Base-by-base conservation (phyloP, 495 filamentous ascomycete genomes). In the Penicillium argentinense region DNA sequence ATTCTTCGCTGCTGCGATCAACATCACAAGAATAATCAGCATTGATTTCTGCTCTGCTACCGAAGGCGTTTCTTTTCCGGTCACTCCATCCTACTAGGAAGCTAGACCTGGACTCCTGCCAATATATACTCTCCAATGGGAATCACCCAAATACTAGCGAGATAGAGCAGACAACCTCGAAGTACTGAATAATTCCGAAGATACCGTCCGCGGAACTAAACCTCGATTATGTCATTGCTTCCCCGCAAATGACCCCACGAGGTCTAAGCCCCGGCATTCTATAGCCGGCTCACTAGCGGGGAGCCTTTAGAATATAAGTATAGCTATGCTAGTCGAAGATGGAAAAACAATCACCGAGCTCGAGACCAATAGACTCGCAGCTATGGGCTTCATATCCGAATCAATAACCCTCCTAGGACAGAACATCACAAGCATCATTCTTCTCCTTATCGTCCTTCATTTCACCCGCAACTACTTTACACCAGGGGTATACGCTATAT, bases 381-480 rank as follows among this genome's bases (percentile, higher is more conserved):
- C 23, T 2, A 54, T 54, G 51, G 44, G 25, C 1, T n/a, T 44
- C 32, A 18, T 54, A 25, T 49, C 51, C 5, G 45, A 49, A 7
- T 30, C 39, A 5, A 24, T 49, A 23, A 27, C 22, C n/a, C 40
- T 49, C 19, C 25, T 34, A 3, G 22, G 8, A 9, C 39, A 49
- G 9, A 33, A 54, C 27, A 17, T 33, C 9, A 21, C 39, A 13
- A 19, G n/a, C 12, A 28, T 53, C 23, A 5, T 53, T 7, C 17
- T 57, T 2, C 28, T 49, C 2, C 3, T 42, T 3, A 11, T 9
- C 16, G 26, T 48, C 3, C 14, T 47, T 25, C 41, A 57, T 41
- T 9, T 57, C 4, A 48, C 45, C 3, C 39, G 34, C 9, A 57
- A 53, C 19, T 57, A 57, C 25, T 21, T 57, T 27, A 53, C 26